These are phyloP conservation scores for Trichoderma orchidacearum DNA, from an alignment of 495 filamentous ascomycete genomes.

Conservation along the genomic window DNA sequence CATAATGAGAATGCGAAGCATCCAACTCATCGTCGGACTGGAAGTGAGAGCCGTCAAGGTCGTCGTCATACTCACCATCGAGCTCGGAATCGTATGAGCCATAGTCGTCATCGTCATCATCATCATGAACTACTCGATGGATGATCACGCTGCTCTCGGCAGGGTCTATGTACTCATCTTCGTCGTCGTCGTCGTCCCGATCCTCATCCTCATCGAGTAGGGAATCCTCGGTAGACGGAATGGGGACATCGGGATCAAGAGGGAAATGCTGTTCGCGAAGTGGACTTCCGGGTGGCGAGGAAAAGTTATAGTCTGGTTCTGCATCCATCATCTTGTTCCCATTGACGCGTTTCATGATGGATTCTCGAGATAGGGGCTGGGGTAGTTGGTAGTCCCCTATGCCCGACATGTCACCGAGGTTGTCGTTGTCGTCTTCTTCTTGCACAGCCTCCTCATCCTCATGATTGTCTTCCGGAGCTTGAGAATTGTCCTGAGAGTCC, in stretches of 20 bases:
- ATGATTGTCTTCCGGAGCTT: background rate
- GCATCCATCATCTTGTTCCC: conserved; percentile 39
- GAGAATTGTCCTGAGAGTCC: background rate
- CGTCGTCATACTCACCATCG: conserved; percentile 11
- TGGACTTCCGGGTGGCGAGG: conserved; percentile 30
- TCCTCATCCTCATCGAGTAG: conserved; percentile 40
- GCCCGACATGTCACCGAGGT: conserved; percentile 36
- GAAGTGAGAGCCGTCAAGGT: conserved; percentile 13
- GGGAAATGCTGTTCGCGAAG: conserved; percentile 24
- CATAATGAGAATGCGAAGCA: conserved; percentile 3
- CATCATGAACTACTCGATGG: conserved; percentile 51
- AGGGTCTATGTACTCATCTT: background rate
- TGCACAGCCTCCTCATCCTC: conserved; percentile 10
- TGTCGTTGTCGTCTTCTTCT: conserved; percentile 29
- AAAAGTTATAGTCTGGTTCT: conserved; percentile 52
- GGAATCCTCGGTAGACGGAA: conserved; percentile 56
- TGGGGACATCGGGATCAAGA: conserved; percentile 73
- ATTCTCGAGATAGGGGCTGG: conserved; percentile 81
- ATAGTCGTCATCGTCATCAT: conserved; percentile 23
- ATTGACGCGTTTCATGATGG: conserved; percentile 79
- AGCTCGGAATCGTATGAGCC: conserved; percentile 8
- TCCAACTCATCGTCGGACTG: conserved; percentile 5
- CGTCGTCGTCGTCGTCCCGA: conserved; percentile 20
- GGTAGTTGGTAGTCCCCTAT: conserved; percentile 48
- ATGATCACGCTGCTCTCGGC: conserved; percentile 44